These are phyloP conservation scores for Cicer yamashitae DNA, from an alignment of 306 rosid species.

Conservation along the genomic window DNA sequence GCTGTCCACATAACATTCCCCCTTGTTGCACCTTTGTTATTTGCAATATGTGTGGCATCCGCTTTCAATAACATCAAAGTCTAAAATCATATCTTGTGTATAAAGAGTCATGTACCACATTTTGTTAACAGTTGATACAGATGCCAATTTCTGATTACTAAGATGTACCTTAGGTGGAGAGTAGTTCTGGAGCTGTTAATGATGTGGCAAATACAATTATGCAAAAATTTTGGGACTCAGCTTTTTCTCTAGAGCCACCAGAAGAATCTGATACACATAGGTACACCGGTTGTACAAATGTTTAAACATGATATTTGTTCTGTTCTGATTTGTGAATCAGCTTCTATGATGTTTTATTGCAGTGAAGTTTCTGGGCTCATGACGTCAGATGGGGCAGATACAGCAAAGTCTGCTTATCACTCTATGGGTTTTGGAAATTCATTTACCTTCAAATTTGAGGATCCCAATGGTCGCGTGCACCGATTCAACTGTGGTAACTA, in stretches of 20 bases:
- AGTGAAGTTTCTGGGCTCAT: slow-evolving; percentile 79
- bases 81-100: slow-evolving; percentile 22
- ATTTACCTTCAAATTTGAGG: slow-evolving; percentile 82
- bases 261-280: slow-evolving; percentile 90
- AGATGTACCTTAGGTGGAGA: slow-evolving; percentile 64
- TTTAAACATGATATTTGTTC: slow-evolving; percentile 30
- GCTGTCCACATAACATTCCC: slow-evolving; percentile 11
- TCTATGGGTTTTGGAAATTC: slow-evolving; percentile 74
- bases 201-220: slow-evolving; percentile 86
- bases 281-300: slow-evolving; percentile 48
- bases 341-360: slow-evolving; percentile 46
- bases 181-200: slow-evolving; percentile 74
- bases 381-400: slow-evolving; percentile 73
- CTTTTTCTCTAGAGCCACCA: slow-evolving; percentile 78
- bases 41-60: neutral
- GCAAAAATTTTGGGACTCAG: slow-evolving; percentile 98
- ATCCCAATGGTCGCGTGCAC: slow-evolving; percentile 78
- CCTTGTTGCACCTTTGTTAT: neutral
- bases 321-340: slow-evolving; percentile 33
- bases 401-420: slow-evolving; percentile 57
- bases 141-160: slow-evolving; percentile 39
- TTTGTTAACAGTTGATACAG: slow-evolving; percentile 16
- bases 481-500: slow-evolving; percentile 73
- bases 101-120: slow-evolving; percentile 26
- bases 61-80: slow-evolving; percentile 13